Percentiles rank a stretch among this genome's conserved stretches.
Evolutionary conservation across 495 filamentous ascomycete genomes (phyloP).

Genomic region (Penicillium psychrofluorescens): DNA sequence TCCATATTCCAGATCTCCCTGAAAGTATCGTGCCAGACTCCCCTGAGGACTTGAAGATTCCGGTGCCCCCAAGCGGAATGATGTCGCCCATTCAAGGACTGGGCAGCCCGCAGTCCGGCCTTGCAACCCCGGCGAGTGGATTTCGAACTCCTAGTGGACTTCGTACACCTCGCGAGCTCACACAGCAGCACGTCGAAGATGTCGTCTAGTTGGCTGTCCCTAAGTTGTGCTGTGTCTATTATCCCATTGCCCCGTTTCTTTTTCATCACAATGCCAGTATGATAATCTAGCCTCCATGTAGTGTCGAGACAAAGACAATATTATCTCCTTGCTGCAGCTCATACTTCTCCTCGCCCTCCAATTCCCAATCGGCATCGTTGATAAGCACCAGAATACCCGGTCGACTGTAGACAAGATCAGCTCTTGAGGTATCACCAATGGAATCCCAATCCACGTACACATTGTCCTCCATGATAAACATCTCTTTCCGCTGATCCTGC

Average conservation of each 20-base stretch:
- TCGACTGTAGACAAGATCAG: slow-evolving; percentile 49
- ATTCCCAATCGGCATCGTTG: slow-evolving; percentile 97
- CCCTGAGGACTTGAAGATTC: slow-evolving; percentile 79
- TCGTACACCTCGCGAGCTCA: slow-evolving; percentile 39
- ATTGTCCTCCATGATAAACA: slow-evolving; percentile 82
- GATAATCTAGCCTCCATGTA: slow-evolving; percentile 71
- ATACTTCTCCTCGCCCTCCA: slow-evolving; percentile 90
- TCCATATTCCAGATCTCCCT: slow-evolving; percentile 64
- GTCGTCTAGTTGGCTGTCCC: slow-evolving; percentile 25
- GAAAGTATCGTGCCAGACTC: slow-evolving; percentile 60
- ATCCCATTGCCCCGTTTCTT: background rate
- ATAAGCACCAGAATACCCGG: slow-evolving; percentile 96
- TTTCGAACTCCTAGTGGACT: slow-evolving; percentile 25
- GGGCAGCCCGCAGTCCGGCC: slow-evolving; percentile 38
- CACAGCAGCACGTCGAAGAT: slow-evolving; percentile 43
- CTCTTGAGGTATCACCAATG: background rate
- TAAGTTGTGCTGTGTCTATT: too few species aligned
- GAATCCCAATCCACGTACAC: slow-evolving; percentile 53
- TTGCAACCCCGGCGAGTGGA: slow-evolving; percentile 37
- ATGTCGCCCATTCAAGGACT: slow-evolving; percentile 41
- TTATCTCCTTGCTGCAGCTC: slow-evolving; percentile 75
- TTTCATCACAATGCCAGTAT: slow-evolving; percentile 1
- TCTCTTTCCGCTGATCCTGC: slow-evolving; percentile 76
- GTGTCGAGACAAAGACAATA: slow-evolving; percentile 94
- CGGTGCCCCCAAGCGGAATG: slow-evolving; percentile 57